Conservation (phyloP, 202 grass and related monocot species). For the Panicum virgatum region DNA sequence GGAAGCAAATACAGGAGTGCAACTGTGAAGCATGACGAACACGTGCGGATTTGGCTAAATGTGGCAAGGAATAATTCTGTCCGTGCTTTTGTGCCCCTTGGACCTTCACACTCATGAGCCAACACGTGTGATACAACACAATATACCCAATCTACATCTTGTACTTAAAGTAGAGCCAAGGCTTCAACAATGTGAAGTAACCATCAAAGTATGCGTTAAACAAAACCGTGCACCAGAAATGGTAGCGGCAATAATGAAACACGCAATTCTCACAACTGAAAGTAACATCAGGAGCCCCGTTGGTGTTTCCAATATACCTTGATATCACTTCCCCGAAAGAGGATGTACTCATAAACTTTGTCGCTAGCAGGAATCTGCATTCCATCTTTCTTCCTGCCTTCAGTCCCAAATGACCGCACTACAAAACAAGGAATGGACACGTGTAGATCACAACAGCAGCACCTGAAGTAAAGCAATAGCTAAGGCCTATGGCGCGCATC, state of each 20-base stretch:
- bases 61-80: neutral
- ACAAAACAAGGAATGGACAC: conserved; percentile 22
- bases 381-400: conserved; percentile 83
- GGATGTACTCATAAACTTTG: conserved; percentile 79
- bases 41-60: neutral
- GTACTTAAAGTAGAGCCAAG: neutral
- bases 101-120: neutral
- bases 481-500: neutral
- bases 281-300: neutral
- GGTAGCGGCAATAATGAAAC: neutral
- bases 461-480: neutral
- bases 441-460: neutral
- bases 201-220: neutral
- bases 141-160: neutral
- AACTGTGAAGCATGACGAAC: neutral
- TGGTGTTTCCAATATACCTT: conserved; percentile 47
- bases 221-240: neutral
- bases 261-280: neutral
- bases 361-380: conserved; percentile 68
- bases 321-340: conserved; percentile 82
- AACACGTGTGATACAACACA: neutral
- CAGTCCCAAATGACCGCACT: conserved; percentile 84
- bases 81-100: neutral
- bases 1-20: neutral
- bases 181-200: neutral